Evolutionary conservation across 257 asterid genomes (phyloP).

Genomic region (Linaria vulgaris): DNA sequence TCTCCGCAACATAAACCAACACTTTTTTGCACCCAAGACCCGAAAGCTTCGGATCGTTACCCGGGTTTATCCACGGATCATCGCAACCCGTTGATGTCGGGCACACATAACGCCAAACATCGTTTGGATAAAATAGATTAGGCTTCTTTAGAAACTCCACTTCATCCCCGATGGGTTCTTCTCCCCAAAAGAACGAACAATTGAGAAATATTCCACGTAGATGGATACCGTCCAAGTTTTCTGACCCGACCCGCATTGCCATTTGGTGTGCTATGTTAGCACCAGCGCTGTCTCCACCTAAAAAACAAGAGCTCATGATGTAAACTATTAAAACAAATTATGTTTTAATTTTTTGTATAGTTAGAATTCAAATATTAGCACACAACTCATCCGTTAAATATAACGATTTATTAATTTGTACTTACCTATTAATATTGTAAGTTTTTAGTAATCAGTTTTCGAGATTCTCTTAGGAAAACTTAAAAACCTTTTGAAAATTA

Average conservation of each 20-base stretch:
- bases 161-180: constrained; percentile 43
- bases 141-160: neutral
- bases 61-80: constrained; percentile 53
- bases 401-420: no score
- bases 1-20: constrained; percentile 46
- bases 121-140: neutral
- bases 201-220: constrained; percentile 45
- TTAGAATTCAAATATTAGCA: no score
- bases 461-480: no score
- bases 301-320: no score
- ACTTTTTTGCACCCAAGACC: constrained; percentile 40
- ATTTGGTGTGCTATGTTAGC: constrained; percentile 49
- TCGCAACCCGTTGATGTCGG: constrained; percentile 36
- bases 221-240: constrained; percentile 27
- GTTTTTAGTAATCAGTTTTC: no score
- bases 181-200: constrained; percentile 54
- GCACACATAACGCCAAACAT: constrained; percentile 27
- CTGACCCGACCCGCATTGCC: constrained; percentile 42
- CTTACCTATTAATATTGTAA: no score
- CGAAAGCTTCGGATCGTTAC: constrained; percentile 34
- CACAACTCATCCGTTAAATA: no score
- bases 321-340: no score
- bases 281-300: constrained; percentile 85
- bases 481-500: no score
- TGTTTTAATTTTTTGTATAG: no score